Conservation (phyloP, 2,329 filamentous ascomycete species). For the Oidium heveae region DNA sequence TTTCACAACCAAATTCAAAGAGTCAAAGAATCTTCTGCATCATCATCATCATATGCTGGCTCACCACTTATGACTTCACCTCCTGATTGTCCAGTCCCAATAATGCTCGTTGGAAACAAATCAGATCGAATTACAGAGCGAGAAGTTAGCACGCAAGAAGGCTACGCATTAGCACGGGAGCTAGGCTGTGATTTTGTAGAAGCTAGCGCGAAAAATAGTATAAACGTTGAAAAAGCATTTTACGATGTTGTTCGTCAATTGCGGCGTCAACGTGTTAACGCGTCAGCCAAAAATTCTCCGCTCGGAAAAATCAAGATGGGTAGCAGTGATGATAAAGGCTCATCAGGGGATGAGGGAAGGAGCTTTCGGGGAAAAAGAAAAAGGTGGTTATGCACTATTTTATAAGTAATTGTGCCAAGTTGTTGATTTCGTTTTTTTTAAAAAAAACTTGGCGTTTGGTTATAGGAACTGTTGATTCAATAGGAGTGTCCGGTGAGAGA, state of each 20-base stretch:
- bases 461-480: too few species aligned
- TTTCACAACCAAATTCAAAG: constrained; percentile 95
- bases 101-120: constrained; percentile 98
- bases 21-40: constrained; percentile 65
- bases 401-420: constrained; percentile 8
- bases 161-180: constrained; percentile 71
- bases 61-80: constrained; percentile 36
- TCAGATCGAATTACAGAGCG: constrained; percentile 88
- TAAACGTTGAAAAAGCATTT: constrained; percentile 96
- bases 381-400: constrained; percentile 12
- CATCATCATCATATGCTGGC: constrained; percentile 52
- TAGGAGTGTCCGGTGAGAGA: too few species aligned
- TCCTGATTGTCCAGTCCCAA: constrained; percentile 41
- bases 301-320: constrained; percentile 8
- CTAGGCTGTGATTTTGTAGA: constrained; percentile 92
- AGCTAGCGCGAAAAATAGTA: constrained; percentile 89
- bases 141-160: constrained; percentile 91
- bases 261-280: constrained; percentile 47
- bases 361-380: constrained; percentile 9
- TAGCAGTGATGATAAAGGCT: constrained; percentile 7
- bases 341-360: constrained; percentile 9
- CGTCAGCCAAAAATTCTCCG: constrained; percentile 4
- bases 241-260: constrained; percentile 90
- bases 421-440: too few species aligned
- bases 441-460: too few species aligned